A percentile compares a stretch with the other conserved stretches of the same genome.
Conservation (phyloP, 148 eudicot species). For the Arctostaphylos glauca region DNA sequence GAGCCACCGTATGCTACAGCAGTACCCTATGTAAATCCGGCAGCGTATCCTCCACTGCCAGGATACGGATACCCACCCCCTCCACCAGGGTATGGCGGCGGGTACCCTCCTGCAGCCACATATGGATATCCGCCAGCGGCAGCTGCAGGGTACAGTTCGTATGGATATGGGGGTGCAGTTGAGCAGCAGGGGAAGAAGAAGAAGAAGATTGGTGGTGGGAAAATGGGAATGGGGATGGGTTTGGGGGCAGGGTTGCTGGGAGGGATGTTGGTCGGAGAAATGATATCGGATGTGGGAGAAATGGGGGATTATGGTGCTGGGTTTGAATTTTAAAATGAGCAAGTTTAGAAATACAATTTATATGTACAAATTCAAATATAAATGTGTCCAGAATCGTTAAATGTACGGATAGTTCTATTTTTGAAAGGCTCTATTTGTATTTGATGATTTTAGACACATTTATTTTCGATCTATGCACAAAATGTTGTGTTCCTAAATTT, state of each 20-base stretch:
- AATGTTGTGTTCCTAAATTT: no score
- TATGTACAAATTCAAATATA: no score
- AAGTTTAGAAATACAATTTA: no score
- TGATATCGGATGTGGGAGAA: slow-evolving; percentile 36
- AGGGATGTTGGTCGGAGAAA: slow-evolving; percentile 39
- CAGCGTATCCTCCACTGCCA: background rate
- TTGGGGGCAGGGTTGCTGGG: slow-evolving; percentile 43
- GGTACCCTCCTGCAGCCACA: slow-evolving; percentile 13
- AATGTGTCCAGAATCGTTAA: no score
- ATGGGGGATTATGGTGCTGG: slow-evolving; percentile 27
- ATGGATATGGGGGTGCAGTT: slow-evolving; percentile 2
- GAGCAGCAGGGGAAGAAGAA: slow-evolving; percentile 6
- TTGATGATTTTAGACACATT: no score
- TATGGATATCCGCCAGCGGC: slow-evolving; percentile 20
- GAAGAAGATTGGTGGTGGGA: slow-evolving; percentile 14
- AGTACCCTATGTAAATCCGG: background rate
- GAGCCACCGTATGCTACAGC: background rate
- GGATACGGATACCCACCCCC: slow-evolving; percentile 11
- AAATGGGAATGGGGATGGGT: slow-evolving; percentile 27
- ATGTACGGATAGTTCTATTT: no score
- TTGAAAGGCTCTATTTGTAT: no score
- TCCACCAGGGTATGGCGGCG: background rate
- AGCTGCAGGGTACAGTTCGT: slow-evolving; percentile 21
- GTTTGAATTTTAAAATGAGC: background rate
- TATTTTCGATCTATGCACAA: no score